phyloP scores from a whole-genome alignment of 1,284 basidiomycete genomes.

The Taiwanofungus camphoratus region DNA sequence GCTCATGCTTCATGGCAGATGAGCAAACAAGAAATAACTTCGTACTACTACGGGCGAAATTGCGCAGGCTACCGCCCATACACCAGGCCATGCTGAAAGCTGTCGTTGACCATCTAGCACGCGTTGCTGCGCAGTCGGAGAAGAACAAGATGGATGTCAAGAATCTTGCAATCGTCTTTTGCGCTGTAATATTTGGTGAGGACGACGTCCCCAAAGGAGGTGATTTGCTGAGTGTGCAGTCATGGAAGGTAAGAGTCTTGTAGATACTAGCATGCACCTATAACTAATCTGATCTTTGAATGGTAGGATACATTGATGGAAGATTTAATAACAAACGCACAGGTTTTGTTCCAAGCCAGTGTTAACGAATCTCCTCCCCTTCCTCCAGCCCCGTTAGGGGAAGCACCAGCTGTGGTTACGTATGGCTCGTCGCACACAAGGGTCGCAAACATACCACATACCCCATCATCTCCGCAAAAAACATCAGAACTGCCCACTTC shows the following conservation, averaged over 20 bases:
- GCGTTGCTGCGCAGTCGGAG: constrained; percentile 63
- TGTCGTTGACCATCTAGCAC: constrained; percentile 84
- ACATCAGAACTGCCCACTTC: constrained; percentile 8
- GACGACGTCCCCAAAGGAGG: constrained; percentile 76
- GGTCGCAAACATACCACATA: constrained; percentile 26
- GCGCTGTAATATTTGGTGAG: constrained; percentile 83
- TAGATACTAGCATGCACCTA: background rate
- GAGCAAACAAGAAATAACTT: constrained; percentile 72
- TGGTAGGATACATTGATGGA: constrained; percentile 82
- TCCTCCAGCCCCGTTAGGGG: constrained; percentile 60
- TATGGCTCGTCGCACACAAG: constrained; percentile 68
- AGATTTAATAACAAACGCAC: constrained; percentile 71
- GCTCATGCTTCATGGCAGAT: constrained; percentile 33
- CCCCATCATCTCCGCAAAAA: constrained; percentile 11
- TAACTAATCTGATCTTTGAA: constrained; percentile 1
- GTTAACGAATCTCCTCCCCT: constrained; percentile 59
- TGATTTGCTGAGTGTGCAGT: constrained; percentile 68
- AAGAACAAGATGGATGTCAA: constrained; percentile 95
- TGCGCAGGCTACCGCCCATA: constrained; percentile 78
- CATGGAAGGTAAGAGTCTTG: constrained; percentile 54
- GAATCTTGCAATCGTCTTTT: constrained; percentile 85
- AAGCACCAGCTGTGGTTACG: constrained; percentile 45
- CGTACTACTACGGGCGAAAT: constrained; percentile 69
- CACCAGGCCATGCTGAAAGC: constrained; percentile 88
- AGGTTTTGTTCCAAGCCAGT: constrained; percentile 50